phyloP scores from a whole-genome alignment of 2,329 filamentous ascomycete genomes.

The Dactylellina parvicollis region DNA sequence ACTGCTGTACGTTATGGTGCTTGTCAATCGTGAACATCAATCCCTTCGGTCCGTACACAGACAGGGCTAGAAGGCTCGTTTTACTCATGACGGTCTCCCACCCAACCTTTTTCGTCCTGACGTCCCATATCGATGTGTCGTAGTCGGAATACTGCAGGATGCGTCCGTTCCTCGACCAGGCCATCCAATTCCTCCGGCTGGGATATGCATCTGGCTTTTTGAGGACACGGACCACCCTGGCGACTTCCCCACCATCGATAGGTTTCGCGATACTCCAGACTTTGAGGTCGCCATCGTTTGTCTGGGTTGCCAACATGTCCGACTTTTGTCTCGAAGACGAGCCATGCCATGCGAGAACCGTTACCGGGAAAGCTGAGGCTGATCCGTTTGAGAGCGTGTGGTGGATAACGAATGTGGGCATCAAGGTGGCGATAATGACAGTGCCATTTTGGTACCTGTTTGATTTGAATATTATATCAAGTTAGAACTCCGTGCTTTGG shows the following conservation, averaged over 20 bases:
- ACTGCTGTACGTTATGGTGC: constrained; percentile 91
- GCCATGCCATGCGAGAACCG: constrained; percentile 91
- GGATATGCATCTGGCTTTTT: constrained; percentile 79
- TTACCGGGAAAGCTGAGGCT: constrained; percentile 83
- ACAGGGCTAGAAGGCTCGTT: constrained; percentile 80
- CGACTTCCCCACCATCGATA: constrained; percentile 75
- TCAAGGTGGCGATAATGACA: constrained; percentile 85
- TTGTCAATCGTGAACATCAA: constrained; percentile 88
- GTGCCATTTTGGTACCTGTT: constrained; percentile 92
- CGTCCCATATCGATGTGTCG: constrained; percentile 94
- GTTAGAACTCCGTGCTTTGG: constrained; percentile 11
- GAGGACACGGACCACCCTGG: constrained; percentile 87
- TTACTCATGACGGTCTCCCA: constrained; percentile 88
- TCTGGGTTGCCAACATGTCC: constrained; percentile 95
- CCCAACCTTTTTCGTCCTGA: constrained; percentile 95
- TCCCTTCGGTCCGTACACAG: constrained; percentile 89
- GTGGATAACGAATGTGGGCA: constrained; percentile 91
- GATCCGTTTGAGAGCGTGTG: constrained; percentile 87
- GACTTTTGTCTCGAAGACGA: constrained; percentile 96
- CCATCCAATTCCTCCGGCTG: constrained; percentile 90
- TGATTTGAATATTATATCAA: constrained; percentile 13
- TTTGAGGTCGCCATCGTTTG: constrained; percentile 86
- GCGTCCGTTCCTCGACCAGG: constrained; percentile 97
- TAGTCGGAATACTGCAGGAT: constrained; percentile 93
- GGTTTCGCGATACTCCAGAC: constrained; percentile 97